Conservation (phyloP, 2,329 filamentous ascomycete genomes). For the Nemania abortiva region DNA sequence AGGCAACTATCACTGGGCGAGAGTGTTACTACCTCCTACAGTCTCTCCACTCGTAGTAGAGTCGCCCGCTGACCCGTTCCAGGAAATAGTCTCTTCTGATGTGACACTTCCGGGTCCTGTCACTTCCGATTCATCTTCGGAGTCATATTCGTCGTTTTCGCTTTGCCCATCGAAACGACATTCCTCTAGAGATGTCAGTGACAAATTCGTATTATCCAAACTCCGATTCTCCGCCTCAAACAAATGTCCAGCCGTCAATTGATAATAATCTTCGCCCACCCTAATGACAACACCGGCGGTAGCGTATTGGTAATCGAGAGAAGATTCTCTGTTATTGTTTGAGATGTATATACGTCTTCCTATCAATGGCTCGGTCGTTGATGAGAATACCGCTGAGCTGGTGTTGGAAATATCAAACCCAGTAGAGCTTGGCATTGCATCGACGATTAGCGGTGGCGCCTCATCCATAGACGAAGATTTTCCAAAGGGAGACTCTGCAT, state of each 20-base stretch:
- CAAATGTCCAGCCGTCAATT: conserved; percentile 23
- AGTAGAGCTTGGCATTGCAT: neutral
- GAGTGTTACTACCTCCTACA: neutral
- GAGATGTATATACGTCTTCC: conserved; percentile 18
- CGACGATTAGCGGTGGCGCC: neutral
- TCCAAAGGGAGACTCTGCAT: neutral
- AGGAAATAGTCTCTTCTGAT: conserved; percentile 1
- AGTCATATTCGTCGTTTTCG: neutral
- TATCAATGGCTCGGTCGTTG: neutral
- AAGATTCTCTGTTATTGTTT: neutral
- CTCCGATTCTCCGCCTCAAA: neutral
- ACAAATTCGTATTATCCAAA: neutral
- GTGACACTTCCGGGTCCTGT: conserved; percentile 10
- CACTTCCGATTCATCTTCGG: neutral
- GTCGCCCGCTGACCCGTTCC: neutral
- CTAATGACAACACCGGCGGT: conserved; percentile 23
- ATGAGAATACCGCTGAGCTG: neutral
- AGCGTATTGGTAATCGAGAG: neutral
- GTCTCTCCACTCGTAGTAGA: neutral
- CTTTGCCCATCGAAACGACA: conserved; percentile 25
- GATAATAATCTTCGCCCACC: conserved; percentile 9
- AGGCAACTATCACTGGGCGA: neutral
- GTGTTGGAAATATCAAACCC: too few species aligned
- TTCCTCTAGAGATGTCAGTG: neutral
- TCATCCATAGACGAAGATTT: neutral